Evolutionary conservation across 352 stramenopile species (phyloP).

Genomic region (Pythium pyrilobum): DNA sequence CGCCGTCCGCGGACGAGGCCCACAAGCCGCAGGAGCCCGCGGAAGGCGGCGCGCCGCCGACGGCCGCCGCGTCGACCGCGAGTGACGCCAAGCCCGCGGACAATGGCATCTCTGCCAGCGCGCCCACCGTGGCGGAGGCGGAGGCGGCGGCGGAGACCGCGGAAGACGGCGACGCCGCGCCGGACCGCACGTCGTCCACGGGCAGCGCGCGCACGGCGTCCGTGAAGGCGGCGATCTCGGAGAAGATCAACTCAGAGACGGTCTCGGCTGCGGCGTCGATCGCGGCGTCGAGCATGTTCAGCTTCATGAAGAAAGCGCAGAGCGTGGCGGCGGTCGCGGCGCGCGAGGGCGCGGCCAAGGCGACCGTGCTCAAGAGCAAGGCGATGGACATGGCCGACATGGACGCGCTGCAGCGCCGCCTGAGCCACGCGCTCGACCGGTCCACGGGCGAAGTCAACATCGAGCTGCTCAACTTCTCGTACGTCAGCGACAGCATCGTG

Average conservation of each 20-base stretch:
- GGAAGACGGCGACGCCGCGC: not conserved
- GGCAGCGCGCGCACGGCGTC: conserved; percentile 26
- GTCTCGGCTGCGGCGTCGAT: conserved; percentile 60
- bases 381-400: conserved; percentile 80
- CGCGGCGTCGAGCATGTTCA: conserved; percentile 67
- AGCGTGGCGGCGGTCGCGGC: conserved; percentile 62
- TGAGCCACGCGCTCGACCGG: conserved; percentile 78
- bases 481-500: conserved; percentile 85
- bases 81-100: conserved; percentile 4
- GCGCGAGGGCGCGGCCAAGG: conserved; percentile 73
- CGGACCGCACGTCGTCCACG: conserved; percentile 9
- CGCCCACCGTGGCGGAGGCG: not conserved
- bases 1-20: conserved; percentile 21
- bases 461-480: conserved; percentile 88
- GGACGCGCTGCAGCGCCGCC: conserved; percentile 73
- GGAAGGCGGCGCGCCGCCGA: not conserved
- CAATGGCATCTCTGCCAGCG: not conserved
- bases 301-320: conserved; percentile 84
- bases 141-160: not conserved
- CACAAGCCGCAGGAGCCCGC: conserved; percentile 10
- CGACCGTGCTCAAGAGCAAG: conserved; percentile 59
- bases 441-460: conserved; percentile 79
- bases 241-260: conserved; percentile 68
- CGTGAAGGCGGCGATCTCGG: conserved; percentile 47
- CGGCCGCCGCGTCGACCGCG: no score